These are phyloP conservation scores for Smallanthus sonchifolius DNA, from an alignment of 129 eudicot species.

Conservation along the genomic window DNA sequence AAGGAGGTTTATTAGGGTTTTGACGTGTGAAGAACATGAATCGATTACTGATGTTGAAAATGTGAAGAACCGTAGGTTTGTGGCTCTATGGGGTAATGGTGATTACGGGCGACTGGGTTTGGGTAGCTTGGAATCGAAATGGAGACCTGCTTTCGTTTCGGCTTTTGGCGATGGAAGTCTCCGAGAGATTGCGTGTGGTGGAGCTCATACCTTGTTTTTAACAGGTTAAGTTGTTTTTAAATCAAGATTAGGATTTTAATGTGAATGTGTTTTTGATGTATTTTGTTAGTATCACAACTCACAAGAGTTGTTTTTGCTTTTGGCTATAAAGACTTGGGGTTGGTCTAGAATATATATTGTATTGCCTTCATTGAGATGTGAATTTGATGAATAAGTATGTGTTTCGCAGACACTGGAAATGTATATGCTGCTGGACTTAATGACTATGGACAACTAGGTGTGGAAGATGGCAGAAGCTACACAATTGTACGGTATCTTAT, in stretches of 20 bases:
- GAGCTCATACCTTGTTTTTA: conserved; percentile 88
- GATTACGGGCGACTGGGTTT: conserved; percentile 95
- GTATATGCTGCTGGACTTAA: conserved; percentile 92
- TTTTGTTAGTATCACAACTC: not conserved
- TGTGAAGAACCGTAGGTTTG: conserved; percentile 37
- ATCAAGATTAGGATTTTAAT: not conserved
- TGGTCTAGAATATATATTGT: not conserved
- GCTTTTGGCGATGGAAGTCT: conserved; percentile 48
- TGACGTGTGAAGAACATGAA: conserved; percentile 33
- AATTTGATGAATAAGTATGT: conserved; percentile 9
- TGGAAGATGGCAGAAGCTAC: conserved; percentile 54
- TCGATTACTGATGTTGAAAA: not conserved
- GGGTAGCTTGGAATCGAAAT: conserved; percentile 74
- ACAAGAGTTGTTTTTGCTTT: not conserved
- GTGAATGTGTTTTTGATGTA: not conserved
- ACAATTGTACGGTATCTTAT: conserved; percentile 53
- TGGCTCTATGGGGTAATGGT: conserved; percentile 93
- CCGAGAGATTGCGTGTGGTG: conserved; percentile 72
- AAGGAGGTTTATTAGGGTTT: conserved; percentile 33
- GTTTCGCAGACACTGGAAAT: conserved; percentile 67
- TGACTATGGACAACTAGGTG: conserved; percentile 92
- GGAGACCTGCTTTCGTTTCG: conserved; percentile 66
- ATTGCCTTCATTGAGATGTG: conserved; percentile 2
- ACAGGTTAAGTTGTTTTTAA: conserved; percentile 44
- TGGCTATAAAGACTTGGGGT: not conserved